Conservation (phyloP, 768 basidiomycete genomes). For the Nevesoporus exiguus region DNA sequence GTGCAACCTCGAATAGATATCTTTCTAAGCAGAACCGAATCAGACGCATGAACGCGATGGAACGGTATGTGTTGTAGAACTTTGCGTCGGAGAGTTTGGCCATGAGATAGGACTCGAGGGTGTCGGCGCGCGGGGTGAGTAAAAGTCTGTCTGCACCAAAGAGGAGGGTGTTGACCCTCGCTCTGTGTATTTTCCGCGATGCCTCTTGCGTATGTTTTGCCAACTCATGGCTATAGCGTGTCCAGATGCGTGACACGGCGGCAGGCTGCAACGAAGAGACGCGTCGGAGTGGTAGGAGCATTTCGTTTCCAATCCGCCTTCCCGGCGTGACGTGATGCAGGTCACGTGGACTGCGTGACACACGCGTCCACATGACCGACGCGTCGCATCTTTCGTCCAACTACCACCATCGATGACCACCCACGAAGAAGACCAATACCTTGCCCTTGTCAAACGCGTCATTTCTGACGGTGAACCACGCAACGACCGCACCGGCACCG, state of each 20-base stretch:
- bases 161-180: constrained; percentile 26
- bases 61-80: constrained; percentile 29
- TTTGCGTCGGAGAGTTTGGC: constrained; percentile 19
- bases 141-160: constrained; percentile 27
- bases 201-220: neutral
- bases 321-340: constrained; percentile 14
- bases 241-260: constrained; percentile 2
- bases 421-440: constrained; percentile 93
- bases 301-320: no score
- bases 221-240: neutral
- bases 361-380: constrained; percentile 6
- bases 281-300: constrained; percentile 9
- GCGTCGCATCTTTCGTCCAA: constrained; percentile 1
- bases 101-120: constrained; percentile 24
- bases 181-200: constrained; percentile 17
- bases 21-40: constrained; percentile 41
- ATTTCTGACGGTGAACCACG: constrained; percentile 73
- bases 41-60: constrained; percentile 35
- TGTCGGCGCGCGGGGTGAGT: constrained; percentile 17
- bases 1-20: constrained; percentile 37
- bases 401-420: constrained; percentile 11
- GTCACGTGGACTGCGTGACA: constrained; percentile 12
- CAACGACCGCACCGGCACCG: constrained; percentile 92
- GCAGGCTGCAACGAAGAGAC: constrained; percentile 3
- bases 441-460: constrained; percentile 74